Evolutionary conservation across 345 rosid species (phyloP).

Genomic region (Aegle marmelos): DNA sequence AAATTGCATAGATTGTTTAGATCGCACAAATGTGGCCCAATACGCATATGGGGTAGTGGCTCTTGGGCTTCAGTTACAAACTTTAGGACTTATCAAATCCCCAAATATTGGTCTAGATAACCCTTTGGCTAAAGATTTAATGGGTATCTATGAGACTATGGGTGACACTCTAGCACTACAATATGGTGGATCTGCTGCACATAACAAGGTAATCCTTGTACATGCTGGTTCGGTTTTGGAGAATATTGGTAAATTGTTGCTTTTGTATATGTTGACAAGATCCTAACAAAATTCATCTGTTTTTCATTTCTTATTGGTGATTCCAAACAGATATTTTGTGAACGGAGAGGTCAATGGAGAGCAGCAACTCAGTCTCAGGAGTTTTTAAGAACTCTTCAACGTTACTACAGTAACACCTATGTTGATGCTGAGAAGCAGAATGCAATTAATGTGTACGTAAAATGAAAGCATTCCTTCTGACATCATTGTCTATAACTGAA

Average conservation of each 20-base stretch:
- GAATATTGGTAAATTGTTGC: not conserved
- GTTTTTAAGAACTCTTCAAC: constrained; percentile 76
- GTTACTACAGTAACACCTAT: constrained; percentile 90
- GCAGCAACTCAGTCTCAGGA: constrained; percentile 98
- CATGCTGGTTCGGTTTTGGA: not conserved
- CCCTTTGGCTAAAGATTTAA: constrained; percentile 75
- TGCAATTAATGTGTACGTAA: constrained; percentile 88
- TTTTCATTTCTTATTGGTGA: constrained; percentile 9
- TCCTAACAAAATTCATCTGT: not conserved
- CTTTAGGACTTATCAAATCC: constrained; percentile 46
- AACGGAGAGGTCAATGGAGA: constrained; percentile 98
- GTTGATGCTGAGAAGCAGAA: constrained; percentile 91
- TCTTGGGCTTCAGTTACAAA: constrained; percentile 76
- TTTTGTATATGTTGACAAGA: not conserved
- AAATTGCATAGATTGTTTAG: constrained; percentile 96
- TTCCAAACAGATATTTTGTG: constrained; percentile 71
- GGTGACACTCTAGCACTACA: constrained; percentile 96
- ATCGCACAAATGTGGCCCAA: constrained; percentile 98
- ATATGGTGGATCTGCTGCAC: constrained; percentile 98
- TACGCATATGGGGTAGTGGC: constrained; percentile 85
- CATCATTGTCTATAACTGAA: not conserved
- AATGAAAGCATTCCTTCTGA: not conserved
- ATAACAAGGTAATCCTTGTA: constrained; percentile 66
- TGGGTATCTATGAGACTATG: constrained; percentile 83
- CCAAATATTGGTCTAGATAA: constrained; percentile 58